Conservation (phyloP, 2,329 filamentous ascomycete species). For the Dactylonectria macrodidyma region DNA sequence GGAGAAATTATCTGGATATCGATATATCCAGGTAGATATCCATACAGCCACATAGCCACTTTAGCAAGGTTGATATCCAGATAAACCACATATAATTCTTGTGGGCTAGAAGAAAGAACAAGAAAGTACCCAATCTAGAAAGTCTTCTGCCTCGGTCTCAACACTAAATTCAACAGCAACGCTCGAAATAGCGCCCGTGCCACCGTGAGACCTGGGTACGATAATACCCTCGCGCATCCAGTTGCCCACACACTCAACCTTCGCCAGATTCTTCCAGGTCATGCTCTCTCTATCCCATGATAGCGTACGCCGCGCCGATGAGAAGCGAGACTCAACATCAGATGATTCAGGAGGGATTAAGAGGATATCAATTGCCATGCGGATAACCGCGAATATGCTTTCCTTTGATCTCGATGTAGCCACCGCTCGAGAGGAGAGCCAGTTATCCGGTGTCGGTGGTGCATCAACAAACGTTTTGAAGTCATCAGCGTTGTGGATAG, state of each 20-base stretch:
- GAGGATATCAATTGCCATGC: neutral
- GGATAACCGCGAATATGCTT: no score
- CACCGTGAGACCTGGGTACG: neutral
- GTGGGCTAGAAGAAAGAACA: neutral
- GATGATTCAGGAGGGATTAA: constrained; percentile 9
- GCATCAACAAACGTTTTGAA: constrained; percentile 5
- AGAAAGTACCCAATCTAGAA: neutral
- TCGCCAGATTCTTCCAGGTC: constrained; percentile 5
- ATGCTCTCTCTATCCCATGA: constrained; percentile 11
- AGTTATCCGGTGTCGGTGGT: constrained; percentile 8
- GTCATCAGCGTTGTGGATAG: constrained; percentile 5
- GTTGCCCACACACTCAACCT: constrained; percentile 6
- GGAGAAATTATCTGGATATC: neutral
- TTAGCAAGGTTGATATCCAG: neutral
- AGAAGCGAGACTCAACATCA: constrained; percentile 9
- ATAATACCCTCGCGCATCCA: neutral
- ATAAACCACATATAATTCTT: neutral
- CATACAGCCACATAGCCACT: neutral
- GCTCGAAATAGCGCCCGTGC: neutral
- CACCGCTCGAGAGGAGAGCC: constrained; percentile 6
- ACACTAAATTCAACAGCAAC: neutral
- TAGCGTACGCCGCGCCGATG: constrained; percentile 8
- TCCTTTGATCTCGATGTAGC: constrained; percentile 6
- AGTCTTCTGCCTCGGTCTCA: no score
- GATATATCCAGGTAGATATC: neutral